phyloP scores from a whole-genome alignment of 257 asterid species.

The Pogostemon cablin region DNA sequence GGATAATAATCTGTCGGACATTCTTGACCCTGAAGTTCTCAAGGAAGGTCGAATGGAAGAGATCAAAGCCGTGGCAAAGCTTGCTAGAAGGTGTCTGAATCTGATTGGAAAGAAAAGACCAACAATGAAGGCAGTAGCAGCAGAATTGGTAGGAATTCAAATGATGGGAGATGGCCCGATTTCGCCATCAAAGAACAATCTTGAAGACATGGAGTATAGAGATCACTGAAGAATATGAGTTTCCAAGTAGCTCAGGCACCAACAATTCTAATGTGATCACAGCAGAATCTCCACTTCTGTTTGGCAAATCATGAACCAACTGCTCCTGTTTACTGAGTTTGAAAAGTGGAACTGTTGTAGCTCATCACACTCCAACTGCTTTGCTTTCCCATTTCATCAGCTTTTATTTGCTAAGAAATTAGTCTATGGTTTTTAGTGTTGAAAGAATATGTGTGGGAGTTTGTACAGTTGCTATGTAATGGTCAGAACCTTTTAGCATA shows the following conservation, averaged over 20 bases:
- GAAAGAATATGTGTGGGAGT: too few species aligned
- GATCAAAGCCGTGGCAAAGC: conserved; percentile 32
- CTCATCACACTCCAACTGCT: too few species aligned
- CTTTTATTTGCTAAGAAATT: too few species aligned
- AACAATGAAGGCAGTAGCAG: conserved; percentile 40
- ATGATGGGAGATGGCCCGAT: conserved; percentile 6
- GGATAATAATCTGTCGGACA: conserved; percentile 23
- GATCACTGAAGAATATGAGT: neutral
- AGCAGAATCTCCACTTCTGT: neutral
- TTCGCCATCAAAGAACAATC: neutral
- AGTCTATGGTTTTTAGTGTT: too few species aligned
- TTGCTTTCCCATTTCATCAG: too few species aligned
- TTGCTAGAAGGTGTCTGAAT: conserved; percentile 40
- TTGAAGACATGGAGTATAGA: conserved; percentile 1
- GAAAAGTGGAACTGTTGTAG: neutral
- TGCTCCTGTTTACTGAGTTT: neutral
- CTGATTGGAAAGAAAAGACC: conserved; percentile 43
- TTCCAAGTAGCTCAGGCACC: conserved; percentile 3
- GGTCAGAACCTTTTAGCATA: too few species aligned
- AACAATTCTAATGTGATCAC: neutral
- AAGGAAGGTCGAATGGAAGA: conserved; percentile 28
- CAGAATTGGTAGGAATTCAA: conserved; percentile 33
- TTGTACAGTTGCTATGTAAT: too few species aligned
- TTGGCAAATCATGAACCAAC: conserved; percentile 3
- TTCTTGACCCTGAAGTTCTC: conserved; percentile 33